These are phyloP conservation scores for Rhodosporidiobolus odoratus DNA, from an alignment of 768 basidiomycete genomes.

Conservation along the genomic window DNA sequence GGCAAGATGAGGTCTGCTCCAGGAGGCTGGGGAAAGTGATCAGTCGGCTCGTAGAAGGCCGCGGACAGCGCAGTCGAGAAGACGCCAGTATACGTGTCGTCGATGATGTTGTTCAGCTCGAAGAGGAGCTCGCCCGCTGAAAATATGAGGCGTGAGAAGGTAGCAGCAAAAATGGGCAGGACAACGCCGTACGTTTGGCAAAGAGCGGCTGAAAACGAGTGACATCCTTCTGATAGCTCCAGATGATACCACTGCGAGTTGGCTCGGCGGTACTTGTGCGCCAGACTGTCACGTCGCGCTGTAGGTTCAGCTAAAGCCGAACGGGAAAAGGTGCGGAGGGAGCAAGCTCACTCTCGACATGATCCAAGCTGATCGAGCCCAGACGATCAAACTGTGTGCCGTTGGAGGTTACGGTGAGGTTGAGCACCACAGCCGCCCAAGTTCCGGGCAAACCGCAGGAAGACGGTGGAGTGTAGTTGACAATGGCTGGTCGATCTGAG, in stretches of 20 bases:
- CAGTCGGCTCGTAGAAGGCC: slow-evolving; percentile 2
- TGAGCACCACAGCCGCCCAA: slow-evolving; percentile 12
- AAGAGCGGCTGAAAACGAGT: slow-evolving; percentile 2
- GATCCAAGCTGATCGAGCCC: neutral
- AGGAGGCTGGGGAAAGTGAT: neutral
- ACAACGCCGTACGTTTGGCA: neutral
- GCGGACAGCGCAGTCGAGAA: neutral
- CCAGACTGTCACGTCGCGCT: no score
- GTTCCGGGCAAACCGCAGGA: neutral
- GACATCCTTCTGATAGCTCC: slow-evolving; percentile 2
- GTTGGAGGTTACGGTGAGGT: slow-evolving; percentile 18
- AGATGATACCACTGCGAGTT: slow-evolving; percentile 15
- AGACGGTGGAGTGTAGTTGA: neutral
- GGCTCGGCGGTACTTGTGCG: slow-evolving; percentile 25
- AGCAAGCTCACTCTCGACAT: slow-evolving; percentile 12
- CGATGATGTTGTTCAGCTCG: slow-evolving; percentile 20
- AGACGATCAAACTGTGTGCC: slow-evolving; percentile 25
- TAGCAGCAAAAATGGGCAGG: neutral
- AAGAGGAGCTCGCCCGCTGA: neutral
- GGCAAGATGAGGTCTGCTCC: slow-evolving; percentile 12
- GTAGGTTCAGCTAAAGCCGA: no score
- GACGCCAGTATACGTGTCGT: slow-evolving; percentile 10
- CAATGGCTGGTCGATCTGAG: slow-evolving; percentile 6
- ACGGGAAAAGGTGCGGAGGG: neutral
- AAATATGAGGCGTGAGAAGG: neutral